Evolutionary conservation across 2,329 filamentous ascomycete species (phyloP).

Genomic region (Didymella exigua): DNA sequence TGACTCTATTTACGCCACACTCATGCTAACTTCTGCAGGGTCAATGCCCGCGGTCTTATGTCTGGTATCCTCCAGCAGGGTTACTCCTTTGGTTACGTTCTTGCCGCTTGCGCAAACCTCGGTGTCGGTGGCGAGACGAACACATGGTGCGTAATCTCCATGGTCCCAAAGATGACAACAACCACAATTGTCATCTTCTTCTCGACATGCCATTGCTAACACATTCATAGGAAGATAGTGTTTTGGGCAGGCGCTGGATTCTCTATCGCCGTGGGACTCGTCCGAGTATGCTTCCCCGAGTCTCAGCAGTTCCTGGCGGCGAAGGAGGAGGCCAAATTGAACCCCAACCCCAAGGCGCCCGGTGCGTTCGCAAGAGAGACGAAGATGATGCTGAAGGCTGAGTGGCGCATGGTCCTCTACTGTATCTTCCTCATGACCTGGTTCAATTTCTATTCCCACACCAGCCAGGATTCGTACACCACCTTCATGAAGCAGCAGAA

Average conservation of each 20-base stretch:
- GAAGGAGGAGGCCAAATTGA: slow-evolving; percentile 63
- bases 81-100: slow-evolving; percentile 79
- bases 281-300: slow-evolving; percentile 73
- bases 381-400: slow-evolving; percentile 67
- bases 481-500: slow-evolving; percentile 80
- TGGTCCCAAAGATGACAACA: too few relatives aligned
- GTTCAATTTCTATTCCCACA: slow-evolving; percentile 70
- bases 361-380: slow-evolving; percentile 71
- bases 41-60: slow-evolving; percentile 76
- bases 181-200: too few relatives aligned
- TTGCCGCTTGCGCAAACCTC: slow-evolving; percentile 76
- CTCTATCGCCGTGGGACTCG: slow-evolving; percentile 70
- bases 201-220: too few relatives aligned
- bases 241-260: slow-evolving; percentile 74
- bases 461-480: slow-evolving; percentile 80
- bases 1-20: slow-evolving; percentile 20
- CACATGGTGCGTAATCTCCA: slow-evolving; percentile 53
- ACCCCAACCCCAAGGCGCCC: slow-evolving; percentile 39
- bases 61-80: slow-evolving; percentile 83
- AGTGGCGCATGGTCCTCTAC: slow-evolving; percentile 81
- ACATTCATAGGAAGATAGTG: slow-evolving; percentile 63
- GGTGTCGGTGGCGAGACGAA: slow-evolving; percentile 69
- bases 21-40: slow-evolving; percentile 30
- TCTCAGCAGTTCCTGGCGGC: slow-evolving; percentile 76
- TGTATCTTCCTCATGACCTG: slow-evolving; percentile 80